These are phyloP conservation scores for Colletotrichum tamarilloi DNA, from an alignment of 2,329 filamentous ascomycete species.

Conservation along the genomic window DNA sequence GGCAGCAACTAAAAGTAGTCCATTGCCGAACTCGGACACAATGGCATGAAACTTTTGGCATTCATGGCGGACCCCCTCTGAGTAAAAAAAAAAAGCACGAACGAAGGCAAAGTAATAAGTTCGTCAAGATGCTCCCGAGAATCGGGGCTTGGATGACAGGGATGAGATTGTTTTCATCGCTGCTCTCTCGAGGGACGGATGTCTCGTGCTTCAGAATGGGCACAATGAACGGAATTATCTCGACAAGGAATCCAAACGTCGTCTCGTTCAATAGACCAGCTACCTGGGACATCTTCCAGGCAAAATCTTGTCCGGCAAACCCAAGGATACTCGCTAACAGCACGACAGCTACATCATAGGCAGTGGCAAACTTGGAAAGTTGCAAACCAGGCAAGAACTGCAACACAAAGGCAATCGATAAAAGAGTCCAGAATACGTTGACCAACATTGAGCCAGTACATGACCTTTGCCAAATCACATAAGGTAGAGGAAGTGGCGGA, in stretches of 20 bases:
- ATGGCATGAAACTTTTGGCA: conserved; percentile 73
- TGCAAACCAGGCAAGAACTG: conserved; percentile 48
- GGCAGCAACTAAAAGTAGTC: conserved; percentile 70
- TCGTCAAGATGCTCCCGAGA: conserved; percentile 75
- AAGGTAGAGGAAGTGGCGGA: conserved; percentile 49
- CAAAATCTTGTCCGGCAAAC: conserved; percentile 68
- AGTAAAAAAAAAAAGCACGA: conserved; percentile 69
- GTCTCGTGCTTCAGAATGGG: conserved; percentile 56
- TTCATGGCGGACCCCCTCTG: conserved; percentile 68
- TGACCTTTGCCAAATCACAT: conserved; percentile 55
- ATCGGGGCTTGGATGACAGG: conserved; percentile 77
- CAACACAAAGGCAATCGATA: conserved; percentile 56
- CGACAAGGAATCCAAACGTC: conserved; percentile 71
- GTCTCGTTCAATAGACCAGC: conserved; percentile 63
- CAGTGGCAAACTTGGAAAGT: conserved; percentile 57
- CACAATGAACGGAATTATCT: conserved; percentile 76
- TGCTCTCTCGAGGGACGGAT: conserved; percentile 34
- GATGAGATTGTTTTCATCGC: conserved; percentile 53
- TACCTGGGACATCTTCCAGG: conserved; percentile 73
- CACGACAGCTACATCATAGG: conserved; percentile 62
- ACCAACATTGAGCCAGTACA: conserved; percentile 57
- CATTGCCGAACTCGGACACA: conserved; percentile 75
- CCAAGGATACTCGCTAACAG: conserved; percentile 61
- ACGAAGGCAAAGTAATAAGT: conserved; percentile 74
- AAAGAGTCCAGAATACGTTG: conserved; percentile 61